Conservation (phyloP, 257 asterid genomes). For the Marsdenia floribunda region DNA sequence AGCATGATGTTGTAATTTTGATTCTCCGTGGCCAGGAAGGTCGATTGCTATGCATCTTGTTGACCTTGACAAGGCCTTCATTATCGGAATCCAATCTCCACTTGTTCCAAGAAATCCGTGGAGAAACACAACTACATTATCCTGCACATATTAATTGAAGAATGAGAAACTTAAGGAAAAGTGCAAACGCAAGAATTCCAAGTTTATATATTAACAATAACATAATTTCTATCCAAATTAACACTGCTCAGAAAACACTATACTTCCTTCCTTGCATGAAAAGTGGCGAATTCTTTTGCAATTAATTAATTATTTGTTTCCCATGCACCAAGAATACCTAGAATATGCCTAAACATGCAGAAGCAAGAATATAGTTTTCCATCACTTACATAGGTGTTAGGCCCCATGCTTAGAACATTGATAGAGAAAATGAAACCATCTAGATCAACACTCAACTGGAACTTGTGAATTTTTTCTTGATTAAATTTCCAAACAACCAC, state of each 20-base stretch:
- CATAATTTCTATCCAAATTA: too few relatives aligned
- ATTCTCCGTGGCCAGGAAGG: slow-evolving; percentile 94
- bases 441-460: slow-evolving; percentile 43
- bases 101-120: slow-evolving; percentile 92
- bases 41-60: slow-evolving; percentile 76
- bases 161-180: slow-evolving; percentile 7
- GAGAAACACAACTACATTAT: slow-evolving; percentile 56
- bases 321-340: too few relatives aligned
- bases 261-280: too few relatives aligned
- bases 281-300: too few relatives aligned
- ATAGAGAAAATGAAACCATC: slow-evolving; percentile 43
- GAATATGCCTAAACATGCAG: too few relatives aligned
- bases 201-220: too few relatives aligned
- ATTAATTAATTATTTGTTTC: too few relatives aligned
- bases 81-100: slow-evolving; percentile 74
- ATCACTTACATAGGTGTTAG: slow-evolving; percentile 52
- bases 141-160: slow-evolving; percentile 37
- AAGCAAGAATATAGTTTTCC: background rate
- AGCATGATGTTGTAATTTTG: slow-evolving; percentile 40
- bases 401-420: slow-evolving; percentile 63
- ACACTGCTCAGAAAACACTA: too few relatives aligned
- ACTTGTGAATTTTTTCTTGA: slow-evolving; percentile 38
- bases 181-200: background rate
- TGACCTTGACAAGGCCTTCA: slow-evolving; percentile 76
- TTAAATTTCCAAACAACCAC: slow-evolving; percentile 42